These are phyloP conservation scores for Talaromyces sp. DNA, from an alignment of 2,329 filamentous ascomycete species.

Conservation along the genomic window DNA sequence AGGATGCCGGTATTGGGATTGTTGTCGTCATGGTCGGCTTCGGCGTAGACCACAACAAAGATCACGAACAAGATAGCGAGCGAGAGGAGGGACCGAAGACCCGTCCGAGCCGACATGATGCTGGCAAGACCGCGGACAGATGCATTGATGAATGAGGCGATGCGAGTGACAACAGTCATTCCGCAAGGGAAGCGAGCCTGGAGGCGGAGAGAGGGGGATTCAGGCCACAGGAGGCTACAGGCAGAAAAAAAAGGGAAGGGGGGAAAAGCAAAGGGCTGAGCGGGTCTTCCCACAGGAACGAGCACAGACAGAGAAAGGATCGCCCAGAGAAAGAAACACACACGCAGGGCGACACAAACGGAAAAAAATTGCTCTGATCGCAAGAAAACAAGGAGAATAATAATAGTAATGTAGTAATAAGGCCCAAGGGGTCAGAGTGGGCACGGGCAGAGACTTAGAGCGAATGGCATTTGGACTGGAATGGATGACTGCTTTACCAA, in stretches of 20 bases:
- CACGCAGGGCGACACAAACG: background rate
- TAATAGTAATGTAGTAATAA: no score
- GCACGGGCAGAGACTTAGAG: background rate
- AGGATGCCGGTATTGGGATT: background rate
- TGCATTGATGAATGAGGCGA: constrained; percentile 9
- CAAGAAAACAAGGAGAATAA: no score
- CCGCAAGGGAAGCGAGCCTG: constrained; percentile 3
- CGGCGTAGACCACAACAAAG: constrained; percentile 8
- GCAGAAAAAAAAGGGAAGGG: background rate
- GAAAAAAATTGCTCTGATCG: background rate
- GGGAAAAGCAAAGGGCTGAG: background rate
- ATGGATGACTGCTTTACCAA: no score
- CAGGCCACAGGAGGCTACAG: background rate
- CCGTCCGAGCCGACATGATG: constrained; percentile 8
- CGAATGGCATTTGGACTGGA: background rate
- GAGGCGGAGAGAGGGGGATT: background rate
- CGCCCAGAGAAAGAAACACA: no score
- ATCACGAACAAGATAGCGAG: constrained; percentile 9
- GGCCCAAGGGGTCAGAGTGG: background rate
- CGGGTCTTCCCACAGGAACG: no score
- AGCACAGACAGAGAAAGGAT: no score
- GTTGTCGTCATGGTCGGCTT: constrained; percentile 3
- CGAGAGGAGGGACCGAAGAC: constrained; percentile 9
- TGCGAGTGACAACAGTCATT: constrained; percentile 8
- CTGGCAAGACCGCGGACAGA: constrained; percentile 7